These are phyloP conservation scores for Gossypium gossypioides DNA, from an alignment of 441 rosid genomes.

Conservation along the genomic window DNA sequence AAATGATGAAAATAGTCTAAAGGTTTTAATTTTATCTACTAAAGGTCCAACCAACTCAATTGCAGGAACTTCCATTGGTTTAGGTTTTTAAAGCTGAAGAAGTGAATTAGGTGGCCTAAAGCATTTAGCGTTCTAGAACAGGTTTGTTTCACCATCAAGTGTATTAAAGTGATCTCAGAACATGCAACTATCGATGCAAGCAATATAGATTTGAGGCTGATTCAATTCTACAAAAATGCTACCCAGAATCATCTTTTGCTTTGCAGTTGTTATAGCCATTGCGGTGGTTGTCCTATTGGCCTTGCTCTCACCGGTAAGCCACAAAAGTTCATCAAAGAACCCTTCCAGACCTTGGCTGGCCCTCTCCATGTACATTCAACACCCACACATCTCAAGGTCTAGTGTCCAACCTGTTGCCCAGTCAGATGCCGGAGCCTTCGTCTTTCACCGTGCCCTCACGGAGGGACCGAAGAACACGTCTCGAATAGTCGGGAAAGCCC, in stretches of 20 bases:
- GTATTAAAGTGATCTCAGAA: constrained; percentile 6
- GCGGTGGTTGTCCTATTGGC: constrained; percentile 47
- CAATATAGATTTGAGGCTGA: background rate
- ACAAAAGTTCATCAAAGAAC: constrained; percentile 17
- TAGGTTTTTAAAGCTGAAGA: constrained; percentile 9
- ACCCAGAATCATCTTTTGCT: constrained; percentile 51
- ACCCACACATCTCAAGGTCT: constrained; percentile 25
- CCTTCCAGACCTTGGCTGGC: constrained; percentile 35
- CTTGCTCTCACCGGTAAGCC: constrained; percentile 45
- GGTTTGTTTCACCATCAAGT: background rate
- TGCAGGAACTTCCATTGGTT: background rate
- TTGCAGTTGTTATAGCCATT: constrained; percentile 33
- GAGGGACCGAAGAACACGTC: constrained; percentile 68
- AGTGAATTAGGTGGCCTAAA: constrained; percentile 30
- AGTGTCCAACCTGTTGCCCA: constrained; percentile 2
- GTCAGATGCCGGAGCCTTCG: constrained; percentile 35
- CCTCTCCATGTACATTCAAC: constrained; percentile 61
- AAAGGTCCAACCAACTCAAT: background rate
- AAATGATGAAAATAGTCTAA: too few species aligned
- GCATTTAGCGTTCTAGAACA: constrained; percentile 6
- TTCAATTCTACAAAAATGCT: constrained; percentile 30
- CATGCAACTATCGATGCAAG: background rate
- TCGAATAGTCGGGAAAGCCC: constrained; percentile 54
- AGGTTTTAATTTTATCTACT: background rate
- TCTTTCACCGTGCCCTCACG: constrained; percentile 50